Percentiles rank a stretch among this genome's conserved stretches.
phyloP scores from a whole-genome alignment of 75 land plant species.

The Chamaecyparis obtusa region DNA sequence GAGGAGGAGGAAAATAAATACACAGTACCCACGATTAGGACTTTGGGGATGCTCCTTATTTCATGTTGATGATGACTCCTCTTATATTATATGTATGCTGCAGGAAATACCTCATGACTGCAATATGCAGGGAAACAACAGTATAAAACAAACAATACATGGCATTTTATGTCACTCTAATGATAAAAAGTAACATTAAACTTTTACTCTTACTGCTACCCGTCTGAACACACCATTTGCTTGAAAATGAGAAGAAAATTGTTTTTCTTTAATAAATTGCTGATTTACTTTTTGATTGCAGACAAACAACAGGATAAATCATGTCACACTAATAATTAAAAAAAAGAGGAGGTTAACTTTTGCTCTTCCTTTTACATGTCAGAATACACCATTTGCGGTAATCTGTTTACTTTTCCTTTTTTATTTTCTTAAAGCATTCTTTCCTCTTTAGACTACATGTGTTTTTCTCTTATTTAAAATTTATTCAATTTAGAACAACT shows the following conservation, averaged over 20 bases:
- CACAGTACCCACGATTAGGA: not conserved
- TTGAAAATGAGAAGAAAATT: not conserved
- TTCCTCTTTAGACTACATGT: no score
- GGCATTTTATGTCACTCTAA: not conserved
- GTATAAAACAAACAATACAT: not conserved
- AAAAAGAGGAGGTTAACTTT: no score
- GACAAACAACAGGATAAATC: not conserved
- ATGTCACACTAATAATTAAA: not conserved
- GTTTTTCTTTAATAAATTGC: no score
- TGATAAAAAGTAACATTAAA: not conserved
- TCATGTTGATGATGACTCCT: not conserved
- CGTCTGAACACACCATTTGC: not conserved
- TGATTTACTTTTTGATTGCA: not conserved
- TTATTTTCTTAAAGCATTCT: no score
- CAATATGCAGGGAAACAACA: not conserved
- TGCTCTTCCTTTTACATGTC: not conserved
- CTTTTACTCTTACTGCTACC: not conserved
- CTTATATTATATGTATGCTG: not conserved
- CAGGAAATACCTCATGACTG: not conserved
- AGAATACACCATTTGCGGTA: not conserved
- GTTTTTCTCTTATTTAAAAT: no score
- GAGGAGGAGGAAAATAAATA: not conserved
- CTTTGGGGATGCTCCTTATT: constrained; percentile 1
- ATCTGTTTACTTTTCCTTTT: no score
- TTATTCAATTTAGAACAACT: no score